Base-by-base conservation (phyloP, 108 stramenopile species). In the Skeletonema grethae region DNA sequence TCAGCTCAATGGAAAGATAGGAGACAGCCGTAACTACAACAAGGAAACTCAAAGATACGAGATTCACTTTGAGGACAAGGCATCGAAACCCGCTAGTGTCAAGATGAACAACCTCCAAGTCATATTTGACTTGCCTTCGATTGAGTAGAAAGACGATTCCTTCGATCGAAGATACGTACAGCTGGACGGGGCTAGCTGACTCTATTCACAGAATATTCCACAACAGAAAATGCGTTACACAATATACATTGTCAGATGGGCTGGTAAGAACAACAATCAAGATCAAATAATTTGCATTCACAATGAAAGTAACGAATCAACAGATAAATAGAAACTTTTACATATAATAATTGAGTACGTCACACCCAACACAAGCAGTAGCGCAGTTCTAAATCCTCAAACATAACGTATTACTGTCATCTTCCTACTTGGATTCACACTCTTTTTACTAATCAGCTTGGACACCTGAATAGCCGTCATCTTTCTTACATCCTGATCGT, bases 401-500 rank as follows among this genome's bases (percentile, higher is more conserved):
- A 43, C 32, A 24, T 20, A 59, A n/a, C 72, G 66, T 28, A 69
- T 67, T 15, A 80, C 60, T 15, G 73, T 80, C 69, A 80, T 70
- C 64, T 80, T 80, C 38, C 80, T 50, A 60, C 38, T 43, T 38
- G 41, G 58, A 61, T 80, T 60, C 43, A 57, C 65, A 56, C 80
- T 80, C 59, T 80, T 80, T 34, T 46, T 57, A 24, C 73, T 65
- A 48, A 80, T 69, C 45, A 80, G 45, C 13, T 34, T 46, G 56
- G 72, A 74, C 30, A 80, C 80, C 25, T 76, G 69, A 11, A 76
- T 31, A 15, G 83, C 83, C 34, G 61, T 65, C 83, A 84, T 84
- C 12, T 31, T 29, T 53, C 75, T 53, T 12, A 78, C 72, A 57
- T 84, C 79, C 18, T 68, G 53, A 48, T 84, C 83, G 36, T 84